These are phyloP conservation scores for Aspergillus diversus DNA, from an alignment of 495 filamentous ascomycete genomes.

Conservation along the genomic window DNA sequence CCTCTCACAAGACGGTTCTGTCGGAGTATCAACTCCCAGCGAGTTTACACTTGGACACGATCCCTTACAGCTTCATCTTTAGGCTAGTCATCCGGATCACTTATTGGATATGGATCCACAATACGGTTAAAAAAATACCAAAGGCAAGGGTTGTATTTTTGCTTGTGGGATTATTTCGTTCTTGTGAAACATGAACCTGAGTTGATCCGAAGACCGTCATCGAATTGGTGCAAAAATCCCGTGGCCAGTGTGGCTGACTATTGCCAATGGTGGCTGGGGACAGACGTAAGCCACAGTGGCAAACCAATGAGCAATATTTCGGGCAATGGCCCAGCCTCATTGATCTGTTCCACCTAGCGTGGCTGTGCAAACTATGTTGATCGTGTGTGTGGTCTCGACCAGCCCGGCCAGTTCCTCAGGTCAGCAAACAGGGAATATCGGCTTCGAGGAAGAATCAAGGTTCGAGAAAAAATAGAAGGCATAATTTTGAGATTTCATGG, in stretches of 20 bases:
- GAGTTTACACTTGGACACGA: background rate
- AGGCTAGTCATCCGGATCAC: too few relatives aligned
- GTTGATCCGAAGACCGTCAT: background rate
- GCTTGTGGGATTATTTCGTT: background rate
- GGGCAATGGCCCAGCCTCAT: too few relatives aligned
- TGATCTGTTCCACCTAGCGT: background rate
- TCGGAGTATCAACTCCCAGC: background rate
- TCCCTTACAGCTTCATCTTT: slow-evolving; percentile 3
- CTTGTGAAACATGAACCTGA: background rate
- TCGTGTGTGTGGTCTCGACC: slow-evolving; percentile 1
- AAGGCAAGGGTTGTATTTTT: background rate
- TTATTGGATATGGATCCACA: background rate
- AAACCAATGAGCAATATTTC: background rate
- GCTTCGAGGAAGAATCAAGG: background rate
- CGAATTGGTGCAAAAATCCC: background rate
- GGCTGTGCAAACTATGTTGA: slow-evolving; percentile 4
- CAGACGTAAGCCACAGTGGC: slow-evolving; percentile 2
- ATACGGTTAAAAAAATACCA: background rate
- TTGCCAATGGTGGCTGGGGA: slow-evolving; percentile 9
- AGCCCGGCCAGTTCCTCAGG: background rate
- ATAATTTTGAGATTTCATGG: background rate
- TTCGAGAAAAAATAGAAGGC: background rate
- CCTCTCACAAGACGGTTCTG: background rate
- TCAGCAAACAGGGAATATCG: background rate
- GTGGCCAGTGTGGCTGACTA: slow-evolving; percentile 6